These are phyloP conservation scores for Trichoderma atroviride DNA, from an alignment of 2,329 filamentous ascomycete species.

Conservation along the genomic window DNA sequence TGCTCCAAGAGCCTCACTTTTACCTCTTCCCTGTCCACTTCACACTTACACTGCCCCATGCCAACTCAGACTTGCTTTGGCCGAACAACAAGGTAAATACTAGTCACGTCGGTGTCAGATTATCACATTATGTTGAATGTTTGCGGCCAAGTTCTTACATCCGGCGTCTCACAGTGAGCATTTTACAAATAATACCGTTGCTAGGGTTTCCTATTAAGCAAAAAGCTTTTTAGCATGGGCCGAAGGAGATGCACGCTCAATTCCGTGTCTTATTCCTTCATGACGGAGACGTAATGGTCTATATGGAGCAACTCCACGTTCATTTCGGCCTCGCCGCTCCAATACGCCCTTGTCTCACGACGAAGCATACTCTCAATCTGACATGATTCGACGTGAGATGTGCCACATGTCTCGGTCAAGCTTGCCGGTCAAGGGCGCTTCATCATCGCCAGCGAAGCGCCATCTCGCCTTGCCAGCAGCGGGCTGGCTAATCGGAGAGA, in stretches of 20 bases:
- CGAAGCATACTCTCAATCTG: conserved; percentile 19
- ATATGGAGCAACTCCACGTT: conserved; percentile 25
- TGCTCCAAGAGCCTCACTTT: not conserved
- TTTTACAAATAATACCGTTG: not conserved
- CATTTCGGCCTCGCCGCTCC: conserved; percentile 25
- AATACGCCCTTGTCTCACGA: conserved; percentile 23
- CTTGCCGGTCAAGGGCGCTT: conserved; percentile 5
- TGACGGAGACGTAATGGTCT: not conserved
- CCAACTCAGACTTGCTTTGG: not conserved
- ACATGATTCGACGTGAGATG: conserved; percentile 12
- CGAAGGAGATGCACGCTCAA: not conserved
- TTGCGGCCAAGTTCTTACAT: conserved; percentile 19
- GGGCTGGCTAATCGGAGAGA: conserved; percentile 9
- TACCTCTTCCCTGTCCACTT: not conserved
- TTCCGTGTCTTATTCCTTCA: conserved; percentile 7
- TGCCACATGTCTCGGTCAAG: conserved; percentile 4
- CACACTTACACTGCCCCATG: not conserved
- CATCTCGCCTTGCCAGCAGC: conserved; percentile 1
- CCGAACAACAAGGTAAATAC: not conserved
- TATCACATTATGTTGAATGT: not conserved
- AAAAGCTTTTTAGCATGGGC: not conserved
- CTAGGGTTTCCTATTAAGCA: not conserved
- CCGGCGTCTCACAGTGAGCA: conserved; percentile 11
- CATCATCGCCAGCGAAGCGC: conserved; percentile 3
- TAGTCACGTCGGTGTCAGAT: not conserved